Base-by-base conservation (phyloP, 2,329 filamentous ascomycete genomes). In the Elsinoe batatas region DNA sequence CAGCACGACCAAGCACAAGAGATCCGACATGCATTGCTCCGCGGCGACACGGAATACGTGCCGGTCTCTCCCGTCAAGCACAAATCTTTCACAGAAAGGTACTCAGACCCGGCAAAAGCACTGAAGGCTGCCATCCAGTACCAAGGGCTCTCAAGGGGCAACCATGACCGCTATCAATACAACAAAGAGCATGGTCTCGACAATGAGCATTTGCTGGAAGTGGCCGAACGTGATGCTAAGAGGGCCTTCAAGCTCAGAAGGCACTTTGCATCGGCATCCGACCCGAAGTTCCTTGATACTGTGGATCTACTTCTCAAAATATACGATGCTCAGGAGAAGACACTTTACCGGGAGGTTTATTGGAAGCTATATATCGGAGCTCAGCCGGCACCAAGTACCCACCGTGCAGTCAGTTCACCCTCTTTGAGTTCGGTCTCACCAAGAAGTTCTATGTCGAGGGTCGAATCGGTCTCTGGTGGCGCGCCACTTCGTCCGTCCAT, bases 271-370 rank as follows among this genome's bases (percentile, higher is more conserved):
- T 26, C 42, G 30, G 26, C 13, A n/a, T 38, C 32, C 4, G 54
- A 56, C 32, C 32, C 13, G 5, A 36, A 26, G 5, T 50, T 56
- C 26, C 20, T 49, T 6, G 26, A 42, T 8, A 40, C 54, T 4
- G 54, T 56, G 12, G 44, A 56, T 17, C 44, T 56, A 7, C 44
- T 56, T 30, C 33, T 49, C 10, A 35, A 32, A 10, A 56, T 56
- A 4, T 56, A 56, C 15, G 42, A 50, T 15, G 54, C 36, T 10
- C 51, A 54, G n/a, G 51, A 22, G 18, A 42, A 33, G 30, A 33
- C 36, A 13, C 22, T 54, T 2, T 43, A 54, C 12, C 37, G 30
- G 11, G 38, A 54, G 4, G 51, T 54, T 3, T 54, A 54, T 15
- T 54, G 11, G 12, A n/a, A 15, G 8, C 36, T 54, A 7, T 54